Base-by-base conservation (phyloP, 2,329 filamentous ascomycete species). In the Lecanoromycetidae sp. region DNA sequence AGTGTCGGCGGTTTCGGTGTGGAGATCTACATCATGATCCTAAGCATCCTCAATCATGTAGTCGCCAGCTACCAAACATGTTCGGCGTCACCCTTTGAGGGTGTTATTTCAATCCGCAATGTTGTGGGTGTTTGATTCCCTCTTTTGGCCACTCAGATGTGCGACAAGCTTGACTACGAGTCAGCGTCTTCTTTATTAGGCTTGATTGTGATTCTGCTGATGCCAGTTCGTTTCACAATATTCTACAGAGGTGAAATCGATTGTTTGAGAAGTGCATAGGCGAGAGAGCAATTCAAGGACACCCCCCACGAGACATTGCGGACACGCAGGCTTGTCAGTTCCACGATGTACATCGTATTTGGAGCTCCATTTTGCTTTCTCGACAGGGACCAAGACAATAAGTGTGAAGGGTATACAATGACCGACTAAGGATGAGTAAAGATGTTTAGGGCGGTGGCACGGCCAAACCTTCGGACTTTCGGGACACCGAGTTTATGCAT, bases 51-150 rank as follows among this genome's bases (percentile, higher is more conserved):
- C 25, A 67, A 62, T 51, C 69, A 67, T 50, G 59, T 68, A 50
- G 63, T 67, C 35, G 66, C 68, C 42, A 60, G 61, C 19, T 68
- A 68, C 26, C 57, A 61, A 48, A 60, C 60, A 54, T 63, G 60
- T 26, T 60, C 64, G n/a, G 66, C 66, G 50, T 63, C 59, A 5
- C 66, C 62, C 20, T 62, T 66, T 30, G 63, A 64, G 2, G 63
- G 60, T 3, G 65, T 63, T 45, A 62, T 60, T 1, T 55, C 67
- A 5, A 44, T 66, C 19, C 58, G 65, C 6, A 62, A 58, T 29
- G 40, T 58, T 2, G 50, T 60, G 5, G 66, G 60, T 17, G 66
- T 61, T 34, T 61, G 56, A 3, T 59, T 60, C 35, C 56, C 20
- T 48, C n/a, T 55, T 7, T 53, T 52, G 30, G 52, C 48, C 9